Conservation (phyloP, 2,329 filamentous ascomycete species). For the Cercospora citrullina region DNA sequence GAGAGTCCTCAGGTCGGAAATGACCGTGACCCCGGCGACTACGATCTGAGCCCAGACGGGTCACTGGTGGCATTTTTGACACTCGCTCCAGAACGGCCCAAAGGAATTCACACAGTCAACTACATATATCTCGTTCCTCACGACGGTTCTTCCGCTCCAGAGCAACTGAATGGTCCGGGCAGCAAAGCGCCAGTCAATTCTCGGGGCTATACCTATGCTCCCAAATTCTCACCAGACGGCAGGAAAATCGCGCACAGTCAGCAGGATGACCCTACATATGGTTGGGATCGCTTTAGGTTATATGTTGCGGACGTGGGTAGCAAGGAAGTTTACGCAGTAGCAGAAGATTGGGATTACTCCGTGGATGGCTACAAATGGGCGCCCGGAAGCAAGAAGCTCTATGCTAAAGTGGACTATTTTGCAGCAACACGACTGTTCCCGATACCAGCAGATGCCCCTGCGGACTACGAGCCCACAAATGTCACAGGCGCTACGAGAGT, state of each 20-base stretch:
- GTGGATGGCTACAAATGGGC: slow-evolving; percentile 26
- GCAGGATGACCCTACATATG: slow-evolving; percentile 30
- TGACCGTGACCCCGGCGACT: slow-evolving; percentile 22
- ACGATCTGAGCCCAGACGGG: slow-evolving; percentile 31
- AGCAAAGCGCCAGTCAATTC: slow-evolving; percentile 29
- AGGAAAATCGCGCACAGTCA: slow-evolving; percentile 30
- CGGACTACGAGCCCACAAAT: slow-evolving; percentile 27
- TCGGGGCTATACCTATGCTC: slow-evolving; percentile 27
- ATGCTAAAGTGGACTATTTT: slow-evolving; percentile 27
- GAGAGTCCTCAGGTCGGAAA: slow-evolving; percentile 19
- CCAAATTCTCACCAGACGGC: slow-evolving; percentile 29
- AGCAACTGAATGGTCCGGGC: slow-evolving; percentile 30
- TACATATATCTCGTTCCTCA: slow-evolving; percentile 33
- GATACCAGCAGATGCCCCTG: slow-evolving; percentile 27
- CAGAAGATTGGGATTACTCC: slow-evolving; percentile 29
- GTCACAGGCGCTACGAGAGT: slow-evolving; percentile 31
- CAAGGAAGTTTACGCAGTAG: slow-evolving; percentile 27
- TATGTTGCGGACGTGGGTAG: slow-evolving; percentile 29
- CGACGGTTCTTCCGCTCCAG: slow-evolving; percentile 30
- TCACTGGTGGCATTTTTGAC: slow-evolving; percentile 30
- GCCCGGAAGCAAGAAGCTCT: slow-evolving; percentile 24
- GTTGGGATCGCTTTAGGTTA: slow-evolving; percentile 30
- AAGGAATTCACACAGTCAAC: slow-evolving; percentile 30
- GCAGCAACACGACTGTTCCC: slow-evolving; percentile 31
- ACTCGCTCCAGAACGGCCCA: slow-evolving; percentile 31